Base-by-base conservation (phyloP, 2,329 filamentous ascomycete species). In the Thielaviopsis populi region DNA sequence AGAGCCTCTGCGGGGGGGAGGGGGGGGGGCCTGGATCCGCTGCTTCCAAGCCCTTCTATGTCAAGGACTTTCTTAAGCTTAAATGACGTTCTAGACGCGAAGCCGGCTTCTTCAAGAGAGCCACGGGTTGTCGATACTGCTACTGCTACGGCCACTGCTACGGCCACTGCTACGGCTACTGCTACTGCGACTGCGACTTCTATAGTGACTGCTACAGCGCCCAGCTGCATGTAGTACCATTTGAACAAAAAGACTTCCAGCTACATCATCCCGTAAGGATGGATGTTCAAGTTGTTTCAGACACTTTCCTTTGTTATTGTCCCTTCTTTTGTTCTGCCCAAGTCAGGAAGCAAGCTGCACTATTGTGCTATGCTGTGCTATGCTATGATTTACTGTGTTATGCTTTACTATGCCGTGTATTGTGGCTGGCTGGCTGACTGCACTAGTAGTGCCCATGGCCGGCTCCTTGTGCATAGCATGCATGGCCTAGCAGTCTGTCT, bases 61-160 rank as follows among this genome's bases (percentile, higher is more conserved):
- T n/a, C 50, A 56, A 56, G 50, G 50, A 15, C 50, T 33, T 33
- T 56, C 50, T 56, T 56, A 56, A 56, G 50, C 50, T 56, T 56
- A 56, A 56, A 56, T 56, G 8, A 4, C 50, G 50, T 19, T 56
- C 15, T 19, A 24, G 46, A 24, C 15, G 46, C 19, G 24, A 24
- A 3, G 50, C n/a, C 37, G 27, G 50, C 22, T 30, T 30, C 22
- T n/a, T 33, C 27, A 8, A 17, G 13, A 33, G 50, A 56, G 27
- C 27, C 24, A 50, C 50, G n/a, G n/a, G n/a, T n/a, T n/a, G n/a
- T n/a, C n/a, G n/a, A 56, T 37, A 8, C 50, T 54, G 22, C 50
- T 30, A 30, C 22, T 54, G 27, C 50, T n/a, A 13, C 11, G 3
- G 30, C 30, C 7, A 7, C 30, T 33, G 30, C 30, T 33, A 7